These are phyloP conservation scores for Synchytrium microbalum DNA, from an alignment of 371 early-diverging fungal genomes.

Conservation along the genomic window DNA sequence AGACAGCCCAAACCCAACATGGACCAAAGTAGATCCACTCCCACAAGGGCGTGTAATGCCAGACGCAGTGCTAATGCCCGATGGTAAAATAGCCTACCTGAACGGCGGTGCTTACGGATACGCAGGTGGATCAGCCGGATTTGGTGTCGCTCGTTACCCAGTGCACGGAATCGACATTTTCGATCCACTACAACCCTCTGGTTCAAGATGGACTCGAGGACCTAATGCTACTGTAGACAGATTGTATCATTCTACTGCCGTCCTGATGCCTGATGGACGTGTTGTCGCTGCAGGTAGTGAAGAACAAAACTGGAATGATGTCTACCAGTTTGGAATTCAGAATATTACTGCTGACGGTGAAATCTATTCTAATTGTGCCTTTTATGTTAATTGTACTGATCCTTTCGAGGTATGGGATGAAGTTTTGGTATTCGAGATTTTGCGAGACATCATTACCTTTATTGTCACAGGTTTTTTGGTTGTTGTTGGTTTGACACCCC, in stretches of 20 bases:
- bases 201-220: conserved; percentile 19
- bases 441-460: no score
- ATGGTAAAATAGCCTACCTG: conserved; percentile 7
- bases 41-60: conserved; percentile 13
- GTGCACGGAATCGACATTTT: conserved; percentile 19
- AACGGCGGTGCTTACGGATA: conserved; percentile 14
- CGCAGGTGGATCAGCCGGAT: conserved; percentile 11
- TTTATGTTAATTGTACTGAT: conserved; percentile 13
- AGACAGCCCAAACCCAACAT: neutral
- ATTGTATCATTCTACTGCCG: conserved; percentile 28
- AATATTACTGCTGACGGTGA: neutral
- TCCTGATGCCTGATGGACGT: conserved; percentile 20
- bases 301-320: conserved; percentile 24
- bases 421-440: no score
- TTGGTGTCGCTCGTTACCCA: conserved; percentile 8
- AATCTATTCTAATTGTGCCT: neutral
- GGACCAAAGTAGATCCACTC: neutral
- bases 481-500: no score
- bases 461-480: no score
- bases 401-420: conserved; percentile 25
- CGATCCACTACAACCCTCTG: conserved; percentile 18
- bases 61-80: conserved; percentile 16
- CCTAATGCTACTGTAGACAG: conserved; percentile 16
- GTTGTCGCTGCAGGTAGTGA: conserved; percentile 29
- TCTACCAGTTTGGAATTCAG: conserved; percentile 1